Evolutionary conservation across 306 rosid genomes (phyloP).

Genomic region (Lathyrus tuberosus): DNA sequence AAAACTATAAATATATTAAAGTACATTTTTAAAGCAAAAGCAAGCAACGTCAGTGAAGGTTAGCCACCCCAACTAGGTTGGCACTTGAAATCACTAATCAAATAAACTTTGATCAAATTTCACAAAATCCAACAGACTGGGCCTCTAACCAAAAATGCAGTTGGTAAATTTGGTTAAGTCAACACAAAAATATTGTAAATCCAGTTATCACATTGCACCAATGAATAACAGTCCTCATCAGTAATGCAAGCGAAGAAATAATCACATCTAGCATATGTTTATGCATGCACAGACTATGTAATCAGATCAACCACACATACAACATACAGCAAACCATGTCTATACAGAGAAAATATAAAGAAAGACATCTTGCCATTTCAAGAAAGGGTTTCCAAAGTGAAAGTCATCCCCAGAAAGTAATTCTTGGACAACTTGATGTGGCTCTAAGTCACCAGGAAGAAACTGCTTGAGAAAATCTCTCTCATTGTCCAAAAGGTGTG

Average conservation of each 20-base stretch:
- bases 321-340: constrained; percentile 12
- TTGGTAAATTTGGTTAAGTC: constrained; percentile 14
- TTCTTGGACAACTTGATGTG: constrained; percentile 63
- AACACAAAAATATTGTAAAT: constrained; percentile 4
- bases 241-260: constrained; percentile 18
- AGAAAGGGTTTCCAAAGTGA: constrained; percentile 82
- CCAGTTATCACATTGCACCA: constrained; percentile 14
- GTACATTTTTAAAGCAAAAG: neutral
- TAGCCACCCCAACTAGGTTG: neutral
- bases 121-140: constrained; percentile 1
- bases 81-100: neutral
- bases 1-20: neutral
- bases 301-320: constrained; percentile 28
- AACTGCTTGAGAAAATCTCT: constrained; percentile 67
- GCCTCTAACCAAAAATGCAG: constrained; percentile 18
- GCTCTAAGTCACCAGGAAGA: constrained; percentile 71
- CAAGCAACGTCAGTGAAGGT: neutral
- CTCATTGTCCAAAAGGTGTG: constrained; percentile 73
- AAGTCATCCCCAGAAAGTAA: constrained; percentile 72
- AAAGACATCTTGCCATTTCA: constrained; percentile 68
- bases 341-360: constrained; percentile 31
- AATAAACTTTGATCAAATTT: constrained; percentile 18
- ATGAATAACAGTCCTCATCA: constrained; percentile 8
- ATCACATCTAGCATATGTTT: constrained; percentile 11
- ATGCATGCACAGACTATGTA: constrained; percentile 18